These are phyloP conservation scores for Parafenestella ontariensis DNA, from an alignment of 2,329 filamentous ascomycete species.

Conservation along the genomic window DNA sequence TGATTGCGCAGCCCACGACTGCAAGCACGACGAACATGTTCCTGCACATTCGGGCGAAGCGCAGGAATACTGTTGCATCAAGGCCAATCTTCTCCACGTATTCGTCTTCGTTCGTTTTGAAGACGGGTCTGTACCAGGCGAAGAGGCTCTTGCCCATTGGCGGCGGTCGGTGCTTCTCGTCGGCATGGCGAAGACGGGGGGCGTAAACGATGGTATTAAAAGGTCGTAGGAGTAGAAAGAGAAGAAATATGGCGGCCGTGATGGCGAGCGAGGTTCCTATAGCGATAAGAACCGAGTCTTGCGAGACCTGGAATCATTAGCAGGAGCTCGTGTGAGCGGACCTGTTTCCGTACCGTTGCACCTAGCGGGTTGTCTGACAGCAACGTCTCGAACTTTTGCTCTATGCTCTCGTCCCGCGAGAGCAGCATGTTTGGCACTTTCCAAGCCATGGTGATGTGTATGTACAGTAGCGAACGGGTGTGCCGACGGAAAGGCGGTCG, in stretches of 20 bases:
- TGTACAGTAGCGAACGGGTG: constrained; percentile 11
- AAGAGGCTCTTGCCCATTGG: constrained; percentile 85
- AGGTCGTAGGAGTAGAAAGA: constrained; percentile 89
- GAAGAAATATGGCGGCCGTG: constrained; percentile 74
- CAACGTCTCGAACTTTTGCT: constrained; percentile 40
- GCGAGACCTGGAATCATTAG: constrained; percentile 56
- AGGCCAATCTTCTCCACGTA: constrained; percentile 84
- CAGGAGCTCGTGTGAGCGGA: neutral
- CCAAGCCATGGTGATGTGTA: constrained; percentile 31
- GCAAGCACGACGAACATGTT: constrained; percentile 82
- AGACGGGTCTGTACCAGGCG: constrained; percentile 82
- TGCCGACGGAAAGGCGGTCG: constrained; percentile 3
- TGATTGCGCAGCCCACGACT: constrained; percentile 74
- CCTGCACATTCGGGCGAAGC: constrained; percentile 88
- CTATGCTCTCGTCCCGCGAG: constrained; percentile 37
- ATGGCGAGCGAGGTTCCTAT: constrained; percentile 80
- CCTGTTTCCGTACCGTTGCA: constrained; percentile 22
- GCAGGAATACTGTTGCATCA: constrained; percentile 89
- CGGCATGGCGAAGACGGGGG: constrained; percentile 89
- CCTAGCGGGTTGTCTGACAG: constrained; percentile 41
- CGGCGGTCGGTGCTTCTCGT: constrained; percentile 87
- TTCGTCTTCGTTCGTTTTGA: constrained; percentile 77
- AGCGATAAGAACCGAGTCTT: constrained; percentile 76
- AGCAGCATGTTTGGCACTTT: constrained; percentile 22
- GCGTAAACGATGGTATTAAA: constrained; percentile 94